Percentiles rank a stretch among this genome's conserved stretches.
Evolutionary conservation across 2,329 filamentous ascomycete genomes (phyloP).

Genomic region (Trichoderma semiorbis): DNA sequence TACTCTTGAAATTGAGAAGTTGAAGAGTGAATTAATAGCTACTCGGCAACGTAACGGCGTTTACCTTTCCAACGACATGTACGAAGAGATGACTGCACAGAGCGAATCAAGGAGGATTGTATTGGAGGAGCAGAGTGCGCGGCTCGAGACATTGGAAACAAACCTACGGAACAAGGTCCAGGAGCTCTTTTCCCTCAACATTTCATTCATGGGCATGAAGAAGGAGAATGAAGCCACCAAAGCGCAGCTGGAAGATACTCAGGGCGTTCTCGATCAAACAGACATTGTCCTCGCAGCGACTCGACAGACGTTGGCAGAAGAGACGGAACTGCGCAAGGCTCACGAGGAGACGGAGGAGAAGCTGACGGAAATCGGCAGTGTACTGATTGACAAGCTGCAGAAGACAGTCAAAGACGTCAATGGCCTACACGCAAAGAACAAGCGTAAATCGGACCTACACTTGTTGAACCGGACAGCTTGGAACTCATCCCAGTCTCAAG

Average conservation of each 20-base stretch:
- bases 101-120: conserved; percentile 90
- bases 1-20: conserved; percentile 85
- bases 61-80: conserved; percentile 83
- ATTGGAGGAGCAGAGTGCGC: conserved; percentile 86
- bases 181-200: conserved; percentile 82
- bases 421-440: conserved; percentile 80
- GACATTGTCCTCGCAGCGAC: conserved; percentile 80
- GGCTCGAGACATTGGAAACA: conserved; percentile 86
- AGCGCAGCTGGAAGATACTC: conserved; percentile 70
- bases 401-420: conserved; percentile 77
- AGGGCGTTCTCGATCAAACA: conserved; percentile 79
- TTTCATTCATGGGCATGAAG: conserved; percentile 82
- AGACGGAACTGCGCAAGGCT: conserved; percentile 74
- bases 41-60: conserved; percentile 93
- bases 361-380: conserved; percentile 67
- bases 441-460: conserved; percentile 80
- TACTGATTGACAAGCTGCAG: conserved; percentile 73
- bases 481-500: conserved; percentile 70
- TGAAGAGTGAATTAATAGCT: conserved; percentile 90
- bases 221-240: conserved; percentile 82
- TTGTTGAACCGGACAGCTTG: conserved; percentile 74
- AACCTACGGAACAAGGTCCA: conserved; percentile 92
- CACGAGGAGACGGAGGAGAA: conserved; percentile 81
- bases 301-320: conserved; percentile 71
- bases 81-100: conserved; percentile 86